Evolutionary conservation across 495 filamentous ascomycete genomes (phyloP).

Genomic region (Aspergillus haitiensis): DNA sequence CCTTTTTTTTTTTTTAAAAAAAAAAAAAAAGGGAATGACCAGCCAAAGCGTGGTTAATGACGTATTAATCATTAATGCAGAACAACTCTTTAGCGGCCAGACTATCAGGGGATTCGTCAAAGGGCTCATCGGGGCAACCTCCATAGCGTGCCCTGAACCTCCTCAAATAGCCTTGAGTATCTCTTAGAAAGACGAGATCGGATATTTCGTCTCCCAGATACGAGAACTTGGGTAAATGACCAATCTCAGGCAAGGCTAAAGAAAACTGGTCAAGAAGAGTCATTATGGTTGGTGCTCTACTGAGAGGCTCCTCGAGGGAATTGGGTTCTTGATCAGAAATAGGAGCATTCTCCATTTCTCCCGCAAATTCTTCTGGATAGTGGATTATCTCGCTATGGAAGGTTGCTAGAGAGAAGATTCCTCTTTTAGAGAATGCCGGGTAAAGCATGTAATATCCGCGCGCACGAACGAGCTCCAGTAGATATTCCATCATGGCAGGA

Average conservation of each 20-base stretch:
- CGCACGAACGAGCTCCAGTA: conserved; percentile 68
- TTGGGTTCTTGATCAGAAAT: conserved; percentile 14
- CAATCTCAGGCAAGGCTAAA: conserved; percentile 34
- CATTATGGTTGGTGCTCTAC: conserved; percentile 29
- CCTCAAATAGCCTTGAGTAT: conserved; percentile 32
- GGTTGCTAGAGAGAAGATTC: conserved; percentile 54
- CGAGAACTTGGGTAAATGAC: conserved; percentile 38
- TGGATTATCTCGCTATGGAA: conserved; percentile 73
- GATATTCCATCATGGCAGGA: conserved; percentile 76
- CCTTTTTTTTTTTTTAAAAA: too few relatives aligned
- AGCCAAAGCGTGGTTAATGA: background rate
- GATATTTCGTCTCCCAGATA: conserved; percentile 34
- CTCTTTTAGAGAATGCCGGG: conserved; percentile 54
- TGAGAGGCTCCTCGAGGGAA: conserved; percentile 25
- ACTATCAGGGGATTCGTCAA: conserved; percentile 11
- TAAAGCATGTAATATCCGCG: conserved; percentile 75
- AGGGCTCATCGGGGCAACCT: conserved; percentile 28
- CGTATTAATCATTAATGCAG: conserved; percentile 26
- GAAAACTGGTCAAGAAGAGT: conserved; percentile 37
- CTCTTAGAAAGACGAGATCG: conserved; percentile 13
- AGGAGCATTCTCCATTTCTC: conserved; percentile 7
- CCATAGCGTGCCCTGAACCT: conserved; percentile 41
- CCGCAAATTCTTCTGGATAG: conserved; percentile 61
- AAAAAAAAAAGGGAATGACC: too few relatives aligned
- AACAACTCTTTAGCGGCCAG: conserved; percentile 33